Base-by-base conservation (phyloP, 2,329 filamentous ascomycete species). In the Colletotrichum falcatum region DNA sequence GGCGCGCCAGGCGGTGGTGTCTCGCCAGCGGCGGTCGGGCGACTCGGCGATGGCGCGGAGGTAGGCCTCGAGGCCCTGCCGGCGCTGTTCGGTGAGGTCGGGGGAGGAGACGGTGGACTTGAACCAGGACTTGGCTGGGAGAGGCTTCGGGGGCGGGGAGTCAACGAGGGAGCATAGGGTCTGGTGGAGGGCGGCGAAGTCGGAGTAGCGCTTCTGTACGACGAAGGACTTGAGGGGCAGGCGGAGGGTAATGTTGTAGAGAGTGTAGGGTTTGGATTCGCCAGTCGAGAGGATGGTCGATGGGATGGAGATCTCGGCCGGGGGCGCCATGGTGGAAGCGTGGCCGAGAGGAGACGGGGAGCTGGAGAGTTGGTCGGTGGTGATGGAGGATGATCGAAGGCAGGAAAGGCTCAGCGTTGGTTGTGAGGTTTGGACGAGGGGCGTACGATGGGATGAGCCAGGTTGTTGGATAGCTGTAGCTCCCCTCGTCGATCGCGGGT, bases 201-300 rank as follows among this genome's bases (percentile, higher is more conserved):
- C 93, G 63, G 91, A 94, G 84, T 95, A 97, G 76, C 93, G 92
- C 81, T 95, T 95, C 76, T 91, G 89, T 6, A 94, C 85, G 73
- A 92, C 91, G 75, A 91, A 92, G 5, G 92, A 92, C 58, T 92
- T 90, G 18, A 95, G 87, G 0, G 93, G 93, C 1, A 94, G 89
- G 61, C 92, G 90, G 70, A 96, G 85, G 28, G 89, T 90, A 79
- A 95, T 91, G 79, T 93, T 93, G 84, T 95, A 95, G 73, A 91
- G 87, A 0, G 92, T 95, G 80, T 90, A 94, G 0, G 91, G 86
- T 76, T 94, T 93, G 73, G 86, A 83, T 73, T 85, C 84, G 69
- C 86, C 82, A 63, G 83, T 70, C 62, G 86, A 84, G 68, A 88
- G 80, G 73, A 88, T 90, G 59, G 90, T 91, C n/a, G 88, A 88